A percentile compares a stretch with the other conserved stretches of the same genome.
These are phyloP conservation scores for Alternaria angustiovoidea DNA, from an alignment of 2,329 filamentous ascomycete genomes.

Conservation along the genomic window DNA sequence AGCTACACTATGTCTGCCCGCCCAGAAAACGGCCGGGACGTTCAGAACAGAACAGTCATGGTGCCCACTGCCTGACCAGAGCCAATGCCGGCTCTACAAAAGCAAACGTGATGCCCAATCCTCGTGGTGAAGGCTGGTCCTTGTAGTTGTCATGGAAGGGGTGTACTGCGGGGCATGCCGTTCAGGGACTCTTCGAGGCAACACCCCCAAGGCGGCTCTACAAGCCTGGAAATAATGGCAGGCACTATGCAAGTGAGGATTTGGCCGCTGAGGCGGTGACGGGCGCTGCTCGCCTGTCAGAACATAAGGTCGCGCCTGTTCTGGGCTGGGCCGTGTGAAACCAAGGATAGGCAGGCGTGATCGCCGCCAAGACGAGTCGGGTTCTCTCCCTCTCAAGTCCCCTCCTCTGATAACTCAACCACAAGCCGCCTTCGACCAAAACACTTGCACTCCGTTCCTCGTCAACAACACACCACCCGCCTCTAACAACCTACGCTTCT, in stretches of 20 bases:
- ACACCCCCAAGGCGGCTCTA: not conserved
- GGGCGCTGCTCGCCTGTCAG: conserved; percentile 18
- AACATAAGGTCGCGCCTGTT: conserved; percentile 29
- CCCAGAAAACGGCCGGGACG: not conserved
- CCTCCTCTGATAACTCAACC: conserved; percentile 38
- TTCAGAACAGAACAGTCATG: not conserved
- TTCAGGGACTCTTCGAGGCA: not conserved
- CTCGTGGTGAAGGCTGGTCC: conserved; percentile 10
- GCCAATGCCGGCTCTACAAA: not conserved
- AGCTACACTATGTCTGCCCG: not conserved
- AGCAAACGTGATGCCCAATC: conserved; percentile 16
- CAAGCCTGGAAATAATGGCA: not conserved
- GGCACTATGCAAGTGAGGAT: conserved; percentile 1
- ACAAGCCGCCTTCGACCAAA: conserved; percentile 32
- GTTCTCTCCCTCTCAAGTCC: conserved; percentile 34
- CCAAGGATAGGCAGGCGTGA: conserved; percentile 35
- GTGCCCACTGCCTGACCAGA: not conserved
- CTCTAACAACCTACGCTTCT: conserved; percentile 21
- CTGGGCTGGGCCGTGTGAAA: conserved; percentile 41
- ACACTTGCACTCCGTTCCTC: conserved; percentile 29
- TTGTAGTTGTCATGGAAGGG: conserved; percentile 25
- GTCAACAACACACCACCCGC: conserved; percentile 24
- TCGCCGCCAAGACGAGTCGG: conserved; percentile 35
- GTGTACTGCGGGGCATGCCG: conserved; percentile 31
- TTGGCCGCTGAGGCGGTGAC: conserved; percentile 22